These are phyloP conservation scores for Ceratobasidium sp. DNA, from an alignment of 1,284 basidiomycete genomes.

Conservation along the genomic window DNA sequence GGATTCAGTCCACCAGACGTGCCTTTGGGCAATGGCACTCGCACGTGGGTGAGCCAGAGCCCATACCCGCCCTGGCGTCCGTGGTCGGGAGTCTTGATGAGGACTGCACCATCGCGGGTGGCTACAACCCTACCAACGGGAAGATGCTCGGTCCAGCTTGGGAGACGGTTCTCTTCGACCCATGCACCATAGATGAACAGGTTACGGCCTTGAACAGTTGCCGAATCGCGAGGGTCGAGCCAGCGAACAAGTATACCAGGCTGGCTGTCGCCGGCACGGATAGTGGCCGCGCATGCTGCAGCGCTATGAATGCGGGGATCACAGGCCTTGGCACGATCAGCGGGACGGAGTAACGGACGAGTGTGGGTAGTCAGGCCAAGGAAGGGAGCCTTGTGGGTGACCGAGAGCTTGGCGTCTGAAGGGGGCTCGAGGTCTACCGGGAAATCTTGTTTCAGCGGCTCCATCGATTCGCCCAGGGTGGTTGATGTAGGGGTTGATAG, in stretches of 20 bases:
- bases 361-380: slow-evolving; percentile 50
- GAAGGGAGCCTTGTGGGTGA: slow-evolving; percentile 47
- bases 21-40: slow-evolving; percentile 50
- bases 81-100: slow-evolving; percentile 49
- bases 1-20: slow-evolving; percentile 49
- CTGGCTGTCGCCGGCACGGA: slow-evolving; percentile 53
- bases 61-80: slow-evolving; percentile 46
- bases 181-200: slow-evolving; percentile 54
- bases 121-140: slow-evolving; percentile 51
- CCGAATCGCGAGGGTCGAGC: slow-evolving; percentile 42
- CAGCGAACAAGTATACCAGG: slow-evolving; percentile 52
- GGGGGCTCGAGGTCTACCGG: slow-evolving; percentile 11
- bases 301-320: slow-evolving; percentile 48
- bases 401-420: slow-evolving; percentile 42
- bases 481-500: too few relatives aligned
- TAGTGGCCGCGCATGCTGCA: slow-evolving; percentile 49
- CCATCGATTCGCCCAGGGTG: too few relatives aligned
- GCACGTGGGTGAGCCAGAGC: slow-evolving; percentile 54
- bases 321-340: slow-evolving; percentile 46
- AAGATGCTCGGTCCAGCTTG: slow-evolving; percentile 42
- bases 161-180: slow-evolving; percentile 46
- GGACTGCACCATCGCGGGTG: slow-evolving; percentile 52
- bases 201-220: slow-evolving; percentile 43
- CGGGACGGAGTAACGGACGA: slow-evolving; percentile 51
- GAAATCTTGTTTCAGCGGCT: slow-evolving; percentile 3